These are phyloP conservation scores for Salix koriyanagi DNA, from an alignment of 345 rosid species.

Conservation along the genomic window DNA sequence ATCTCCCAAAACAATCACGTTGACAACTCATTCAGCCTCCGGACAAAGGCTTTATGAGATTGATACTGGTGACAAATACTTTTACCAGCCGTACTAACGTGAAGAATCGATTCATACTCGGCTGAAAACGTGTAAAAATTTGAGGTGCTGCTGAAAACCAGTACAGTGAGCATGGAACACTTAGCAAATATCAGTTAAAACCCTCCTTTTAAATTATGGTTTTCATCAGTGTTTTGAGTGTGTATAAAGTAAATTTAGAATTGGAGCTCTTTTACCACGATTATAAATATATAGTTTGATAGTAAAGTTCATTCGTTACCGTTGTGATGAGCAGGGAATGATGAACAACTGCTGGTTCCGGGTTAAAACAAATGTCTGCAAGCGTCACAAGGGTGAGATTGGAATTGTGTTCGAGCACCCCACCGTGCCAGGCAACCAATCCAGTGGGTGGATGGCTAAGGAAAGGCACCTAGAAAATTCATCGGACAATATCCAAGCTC, in stretches of 20 bases:
- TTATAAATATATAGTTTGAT: too few relatives aligned
- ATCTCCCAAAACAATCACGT: neutral
- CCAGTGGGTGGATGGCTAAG: constrained; percentile 99
- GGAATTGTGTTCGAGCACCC: constrained; percentile 97
- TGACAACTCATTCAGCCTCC: neutral
- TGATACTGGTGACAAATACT: too few relatives aligned
- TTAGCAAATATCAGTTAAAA: too few relatives aligned
- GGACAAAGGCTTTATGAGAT: neutral
- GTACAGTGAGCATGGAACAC: neutral
- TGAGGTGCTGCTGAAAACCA: neutral
- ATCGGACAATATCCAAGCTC: constrained; percentile 33
- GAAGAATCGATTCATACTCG: neutral
- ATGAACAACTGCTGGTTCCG: constrained; percentile 99
- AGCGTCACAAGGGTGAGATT: constrained; percentile 76
- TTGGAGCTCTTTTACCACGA: neutral
- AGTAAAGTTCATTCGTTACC: neutral
- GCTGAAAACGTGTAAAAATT: neutral
- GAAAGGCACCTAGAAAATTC: constrained; percentile 66
- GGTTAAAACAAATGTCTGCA: constrained; percentile 69
- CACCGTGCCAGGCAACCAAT: constrained; percentile 78
- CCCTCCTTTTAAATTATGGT: too few relatives aligned
- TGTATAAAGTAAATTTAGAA: neutral
- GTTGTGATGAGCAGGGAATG: constrained; percentile 63
- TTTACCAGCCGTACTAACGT: neutral
- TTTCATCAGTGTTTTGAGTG: too few relatives aligned